Base-by-base conservation (phyloP, 148 eudicot species). In the Drosera capensis region DNA sequence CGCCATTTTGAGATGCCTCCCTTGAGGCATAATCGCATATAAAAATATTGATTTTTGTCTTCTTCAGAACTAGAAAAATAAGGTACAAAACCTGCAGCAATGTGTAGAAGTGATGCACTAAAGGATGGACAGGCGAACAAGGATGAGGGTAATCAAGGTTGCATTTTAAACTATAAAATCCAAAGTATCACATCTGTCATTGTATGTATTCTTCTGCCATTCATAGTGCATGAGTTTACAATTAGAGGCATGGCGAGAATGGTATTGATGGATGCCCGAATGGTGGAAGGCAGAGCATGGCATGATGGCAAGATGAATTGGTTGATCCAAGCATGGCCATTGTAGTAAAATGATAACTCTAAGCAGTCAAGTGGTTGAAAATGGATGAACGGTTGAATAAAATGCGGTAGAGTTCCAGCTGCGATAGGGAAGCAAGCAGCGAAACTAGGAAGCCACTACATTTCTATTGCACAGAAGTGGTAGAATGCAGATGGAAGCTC, bases 401-500 rank as follows among this genome's bases (percentile, higher is more conserved):
- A 67, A 73, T 66, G 82, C 56, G 67, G 75, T 59, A 59, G 55
- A 37, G 40, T 55, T 68, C 79, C 79, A 72, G 70, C 84, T 65
- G 69, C 57, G 58, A 46, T 70, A 57, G 68, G 71, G 56, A 69
- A 58, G 81, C 73, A 77, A 66, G 71, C 66, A 74, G 68, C 71
- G n/a, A n/a, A n/a, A n/a, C n/a, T n/a, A 65, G 71, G 48, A 63
- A 55, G 60, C 82, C 71, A 72, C 58, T 72, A 77, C 65, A 71
- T 14, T 63, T 68, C 46, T 49, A 43, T 42, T 58, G 78, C 74
- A 71, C 48, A 73, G 72, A 71, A 71, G 78, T 63, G 68, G 75
- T 68, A 56, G 59, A 70, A 67, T 72, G 77, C 78, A 71, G 70
- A 77, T 63, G 80, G 77, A 79, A 82, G 83, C 75, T 74, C 92